These are phyloP conservation scores for Ophiostoma australiae DNA, from an alignment of 2,329 filamentous ascomycete genomes.

Conservation along the genomic window DNA sequence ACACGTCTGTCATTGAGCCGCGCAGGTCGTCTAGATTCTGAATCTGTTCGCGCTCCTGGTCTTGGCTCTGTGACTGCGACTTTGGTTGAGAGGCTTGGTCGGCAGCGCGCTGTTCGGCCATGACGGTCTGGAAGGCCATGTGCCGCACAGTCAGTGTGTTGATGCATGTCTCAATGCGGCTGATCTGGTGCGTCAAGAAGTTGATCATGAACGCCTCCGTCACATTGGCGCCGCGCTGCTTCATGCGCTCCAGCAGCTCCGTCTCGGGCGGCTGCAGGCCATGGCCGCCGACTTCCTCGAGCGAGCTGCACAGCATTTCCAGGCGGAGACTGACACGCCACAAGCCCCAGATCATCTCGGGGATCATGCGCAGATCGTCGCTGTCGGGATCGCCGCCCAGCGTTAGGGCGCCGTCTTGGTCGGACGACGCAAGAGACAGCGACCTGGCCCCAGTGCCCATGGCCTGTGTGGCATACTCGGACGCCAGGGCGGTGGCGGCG, in stretches of 20 bases:
- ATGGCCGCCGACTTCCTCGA: conserved; percentile 65
- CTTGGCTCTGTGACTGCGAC: background rate
- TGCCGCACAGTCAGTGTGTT: conserved; percentile 75
- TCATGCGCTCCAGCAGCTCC: conserved; percentile 67
- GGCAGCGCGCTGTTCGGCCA: background rate
- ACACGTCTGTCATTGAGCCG: conserved; percentile 69
- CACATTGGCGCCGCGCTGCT: conserved; percentile 69
- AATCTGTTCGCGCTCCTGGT: conserved; percentile 41
- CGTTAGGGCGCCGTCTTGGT: conserved; percentile 1
- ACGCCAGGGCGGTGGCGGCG: background rate
- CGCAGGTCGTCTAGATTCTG: conserved; percentile 65
- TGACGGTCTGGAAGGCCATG: conserved; percentile 50
- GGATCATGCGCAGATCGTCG: conserved; percentile 23
- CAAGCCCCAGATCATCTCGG: conserved; percentile 79
- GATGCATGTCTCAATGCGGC: conserved; percentile 87
- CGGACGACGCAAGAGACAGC: conserved; percentile 10
- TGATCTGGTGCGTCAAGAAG: conserved; percentile 92
- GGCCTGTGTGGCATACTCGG: background rate
- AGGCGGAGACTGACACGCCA: conserved; percentile 86
- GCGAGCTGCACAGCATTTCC: conserved; percentile 84
- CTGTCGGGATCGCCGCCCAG: conserved; percentile 17
- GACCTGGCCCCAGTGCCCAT: background rate
- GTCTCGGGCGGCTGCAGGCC: conserved; percentile 75
- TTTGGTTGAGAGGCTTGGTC: background rate
- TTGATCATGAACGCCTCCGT: conserved; percentile 83